These are phyloP conservation scores for Alloteropsis semialata DNA, from an alignment of 176 grass and related monocot species.

Conservation along the genomic window DNA sequence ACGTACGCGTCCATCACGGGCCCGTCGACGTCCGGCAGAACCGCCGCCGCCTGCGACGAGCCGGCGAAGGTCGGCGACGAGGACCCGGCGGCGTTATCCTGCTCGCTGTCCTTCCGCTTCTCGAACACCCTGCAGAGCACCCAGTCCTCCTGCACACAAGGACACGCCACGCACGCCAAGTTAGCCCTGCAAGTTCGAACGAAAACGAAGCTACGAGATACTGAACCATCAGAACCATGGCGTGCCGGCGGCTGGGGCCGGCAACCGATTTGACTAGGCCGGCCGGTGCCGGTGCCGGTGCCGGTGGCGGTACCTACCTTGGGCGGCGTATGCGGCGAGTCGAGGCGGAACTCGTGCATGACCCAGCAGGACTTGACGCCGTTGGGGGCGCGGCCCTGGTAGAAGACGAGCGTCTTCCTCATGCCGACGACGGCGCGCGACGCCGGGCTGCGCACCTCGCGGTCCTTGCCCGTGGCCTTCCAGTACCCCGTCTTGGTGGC, in stretches of 20 bases:
- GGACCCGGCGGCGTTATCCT: constrained; percentile 21
- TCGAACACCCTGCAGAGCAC: constrained; percentile 90
- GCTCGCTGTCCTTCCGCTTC: constrained; percentile 62
- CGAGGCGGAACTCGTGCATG: constrained; percentile 92
- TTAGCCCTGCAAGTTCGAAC: no score
- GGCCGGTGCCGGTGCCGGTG: no score
- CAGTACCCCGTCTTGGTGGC: constrained; percentile 83
- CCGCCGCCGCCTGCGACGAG: constrained; percentile 4
- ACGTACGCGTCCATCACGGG: constrained; percentile 32
- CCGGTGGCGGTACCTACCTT: no score
- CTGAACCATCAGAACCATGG: no score
- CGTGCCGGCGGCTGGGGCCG: neutral
- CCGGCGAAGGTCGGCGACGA: constrained; percentile 29
- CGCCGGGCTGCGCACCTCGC: constrained; percentile 43
- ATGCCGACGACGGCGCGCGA: constrained; percentile 54
- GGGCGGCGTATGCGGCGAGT: constrained; percentile 60
- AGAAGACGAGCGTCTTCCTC: constrained; percentile 95
- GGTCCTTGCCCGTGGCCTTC: constrained; percentile 92
- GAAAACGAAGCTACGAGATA: no score
- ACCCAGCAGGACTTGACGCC: constrained; percentile 76
- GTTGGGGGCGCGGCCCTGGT: constrained; percentile 74
- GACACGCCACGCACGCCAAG: no score
- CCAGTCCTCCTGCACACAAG: constrained; percentile 85
- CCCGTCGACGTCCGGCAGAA: neutral
- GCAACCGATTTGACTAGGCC: neutral